A percentile compares a stretch with the other conserved stretches of the same genome.
phyloP scores from a whole-genome alignment of 2,329 filamentous ascomycete species.

The Nemania sp. region DNA sequence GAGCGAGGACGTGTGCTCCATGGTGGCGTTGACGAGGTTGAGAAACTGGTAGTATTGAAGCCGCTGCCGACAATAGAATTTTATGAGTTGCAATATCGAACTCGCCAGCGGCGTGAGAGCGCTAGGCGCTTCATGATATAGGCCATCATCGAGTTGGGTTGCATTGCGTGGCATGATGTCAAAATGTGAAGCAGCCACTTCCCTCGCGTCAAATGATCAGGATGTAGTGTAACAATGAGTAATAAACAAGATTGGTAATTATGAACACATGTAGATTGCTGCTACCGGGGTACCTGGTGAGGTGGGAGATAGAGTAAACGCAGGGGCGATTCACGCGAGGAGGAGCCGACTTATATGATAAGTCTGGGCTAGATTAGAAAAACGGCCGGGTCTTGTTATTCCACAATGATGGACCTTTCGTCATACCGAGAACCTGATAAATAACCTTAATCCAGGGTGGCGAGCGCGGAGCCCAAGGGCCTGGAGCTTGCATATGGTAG shows the following conservation, averaged over 20 bases:
- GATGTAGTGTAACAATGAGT: constrained; percentile 22
- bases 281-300: constrained; percentile 1
- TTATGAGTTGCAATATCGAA: constrained; percentile 27
- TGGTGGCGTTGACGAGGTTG: constrained; percentile 31
- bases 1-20: constrained; percentile 31
- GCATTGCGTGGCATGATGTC: constrained; percentile 29
- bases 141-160: constrained; percentile 16
- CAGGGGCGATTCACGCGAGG: constrained; percentile 25
- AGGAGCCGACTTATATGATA: constrained; percentile 20
- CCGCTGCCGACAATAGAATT: constrained; percentile 29
- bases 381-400: background rate
- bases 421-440: constrained; percentile 22
- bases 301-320: background rate
- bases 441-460: constrained; percentile 16
- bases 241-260: constrained; percentile 15
- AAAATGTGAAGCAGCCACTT: constrained; percentile 7
- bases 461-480: constrained; percentile 16
- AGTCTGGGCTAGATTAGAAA: background rate
- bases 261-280: constrained; percentile 5
- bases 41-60: constrained; percentile 31
- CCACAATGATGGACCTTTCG: background rate
- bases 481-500: background rate
- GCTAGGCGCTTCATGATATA: constrained; percentile 34
- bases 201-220: background rate
- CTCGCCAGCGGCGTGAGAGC: constrained; percentile 29